Conservation (phyloP, 148 eudicot genomes). For the Arctostaphylos glauca region DNA sequence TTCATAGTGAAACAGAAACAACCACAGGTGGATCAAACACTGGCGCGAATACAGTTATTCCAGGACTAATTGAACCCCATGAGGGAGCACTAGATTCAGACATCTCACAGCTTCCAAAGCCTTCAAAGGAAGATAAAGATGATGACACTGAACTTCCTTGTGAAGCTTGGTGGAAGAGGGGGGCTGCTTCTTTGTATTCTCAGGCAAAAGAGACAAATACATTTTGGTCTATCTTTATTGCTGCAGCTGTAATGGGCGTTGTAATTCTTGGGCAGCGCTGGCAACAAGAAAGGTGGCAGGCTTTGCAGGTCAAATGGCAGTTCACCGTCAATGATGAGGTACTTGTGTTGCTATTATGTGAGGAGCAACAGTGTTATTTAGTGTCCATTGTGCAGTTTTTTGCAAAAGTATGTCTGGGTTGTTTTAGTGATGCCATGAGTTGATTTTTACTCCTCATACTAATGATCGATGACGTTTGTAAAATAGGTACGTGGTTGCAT, state of each 20-base stretch:
- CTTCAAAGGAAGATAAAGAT: constrained; percentile 35
- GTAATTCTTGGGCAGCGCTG: constrained; percentile 74
- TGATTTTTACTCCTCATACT: neutral
- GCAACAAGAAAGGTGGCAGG: constrained; percentile 77
- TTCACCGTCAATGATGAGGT: constrained; percentile 60
- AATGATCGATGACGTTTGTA: neutral
- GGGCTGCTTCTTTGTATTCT: constrained; percentile 54
- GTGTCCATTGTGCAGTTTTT: neutral
- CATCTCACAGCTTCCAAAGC: constrained; percentile 24
- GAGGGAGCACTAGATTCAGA: constrained; percentile 35
- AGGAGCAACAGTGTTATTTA: neutral
- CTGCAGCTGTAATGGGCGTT: constrained; percentile 94
- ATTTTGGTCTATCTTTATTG: constrained; percentile 75
- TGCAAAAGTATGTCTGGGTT: neutral
- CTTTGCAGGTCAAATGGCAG: constrained; percentile 65
- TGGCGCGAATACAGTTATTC: constrained; percentile 30
- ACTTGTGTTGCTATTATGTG: constrained; percentile 7
- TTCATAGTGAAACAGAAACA: constrained; percentile 29
- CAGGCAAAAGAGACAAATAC: constrained; percentile 81
- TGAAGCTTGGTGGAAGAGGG: constrained; percentile 85
- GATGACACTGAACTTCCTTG: constrained; percentile 58
- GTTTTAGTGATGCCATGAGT: neutral
- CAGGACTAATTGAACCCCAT: constrained; percentile 39
- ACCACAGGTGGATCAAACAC: constrained; percentile 24
- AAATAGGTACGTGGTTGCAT: neutral